Base-by-base conservation (phyloP, 73 alveolate species). In the Symbiodinium pilosum region DNA sequence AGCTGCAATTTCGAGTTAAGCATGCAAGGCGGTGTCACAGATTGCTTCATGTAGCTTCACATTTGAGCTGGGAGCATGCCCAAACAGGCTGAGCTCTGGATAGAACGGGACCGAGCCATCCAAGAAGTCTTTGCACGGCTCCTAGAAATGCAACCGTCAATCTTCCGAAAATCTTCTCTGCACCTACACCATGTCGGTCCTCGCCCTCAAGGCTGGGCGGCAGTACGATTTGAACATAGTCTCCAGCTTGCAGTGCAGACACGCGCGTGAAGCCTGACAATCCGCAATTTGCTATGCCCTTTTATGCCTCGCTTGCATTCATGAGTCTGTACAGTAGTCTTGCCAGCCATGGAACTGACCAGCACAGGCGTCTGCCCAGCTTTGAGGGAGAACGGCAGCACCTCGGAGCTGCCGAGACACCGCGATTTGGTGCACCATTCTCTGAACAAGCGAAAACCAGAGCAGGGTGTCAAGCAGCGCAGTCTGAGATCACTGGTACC, bases 131-230 rank as follows among this genome's bases (percentile, higher is more conserved):
- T 38, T 32, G 34, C 81, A 64, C 24, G 81, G 81, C 32, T 64
- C 81, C 81, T 64, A 11, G 36, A 11, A 14, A 14, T 9, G 59
- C 59, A 47, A 47, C 59, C 14, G 59, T 47, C 59, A 47, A 14
- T 47, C 59, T 47, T 47, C 21, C 14, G 6, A 47, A 9, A 6
- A 9, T 47, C 6, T 47, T 47, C 59, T 6, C 59, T 47, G 59
- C 59, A 6, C 59, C 14, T 47, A 14, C 59, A 47, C 24, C 39
- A 28, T 24, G 24, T 5, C 44, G 1, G 85, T 73, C 85, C 85
- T 73, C 85, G 85, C 85, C 85, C 85, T 34, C 44, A 9, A 73
- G 11, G 85, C 44, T 36, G 43, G 85, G 85, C 44, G 85, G 85
- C 41, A 73, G n/a, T 28, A 73, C 32, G 43, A 73, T 36, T 34